Evolutionary conservation across 768 basidiomycete genomes (phyloP).

Genomic region (Suillus paluster): DNA sequence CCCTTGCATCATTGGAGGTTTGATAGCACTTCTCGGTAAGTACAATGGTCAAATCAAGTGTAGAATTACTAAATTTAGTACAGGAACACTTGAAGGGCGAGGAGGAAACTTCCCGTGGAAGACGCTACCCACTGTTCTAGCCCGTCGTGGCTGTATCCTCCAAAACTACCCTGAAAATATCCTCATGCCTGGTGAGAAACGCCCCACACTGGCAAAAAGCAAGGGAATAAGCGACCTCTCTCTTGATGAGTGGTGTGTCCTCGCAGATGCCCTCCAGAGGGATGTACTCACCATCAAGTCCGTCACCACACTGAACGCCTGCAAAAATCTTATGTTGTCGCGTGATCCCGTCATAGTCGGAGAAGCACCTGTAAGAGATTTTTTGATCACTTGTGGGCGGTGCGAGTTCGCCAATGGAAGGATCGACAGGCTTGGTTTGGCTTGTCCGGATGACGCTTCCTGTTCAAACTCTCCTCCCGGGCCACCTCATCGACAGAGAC

Average conservation of each 20-base stretch:
- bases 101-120: constrained; percentile 4
- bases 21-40: background rate
- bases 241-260: background rate
- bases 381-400: background rate
- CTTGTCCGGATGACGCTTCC: background rate
- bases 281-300: background rate
- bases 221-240: constrained; percentile 6
- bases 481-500: background rate
- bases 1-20: background rate
- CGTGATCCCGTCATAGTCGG: background rate
- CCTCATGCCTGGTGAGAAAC: no score
- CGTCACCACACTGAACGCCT: background rate
- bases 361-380: background rate
- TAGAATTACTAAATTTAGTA: background rate
- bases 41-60: background rate
- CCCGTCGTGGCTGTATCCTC: background rate
- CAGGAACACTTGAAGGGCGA: background rate
- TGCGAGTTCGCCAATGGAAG: background rate
- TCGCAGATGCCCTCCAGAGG: background rate
- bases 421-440: no score
- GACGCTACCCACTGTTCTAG: background rate
- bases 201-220: background rate
- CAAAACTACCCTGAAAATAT: constrained; percentile 2
- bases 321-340: background rate
- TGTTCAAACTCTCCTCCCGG: background rate